Evolutionary conservation across 441 rosid species (phyloP).

Genomic region (Euphorbia celastroides): DNA sequence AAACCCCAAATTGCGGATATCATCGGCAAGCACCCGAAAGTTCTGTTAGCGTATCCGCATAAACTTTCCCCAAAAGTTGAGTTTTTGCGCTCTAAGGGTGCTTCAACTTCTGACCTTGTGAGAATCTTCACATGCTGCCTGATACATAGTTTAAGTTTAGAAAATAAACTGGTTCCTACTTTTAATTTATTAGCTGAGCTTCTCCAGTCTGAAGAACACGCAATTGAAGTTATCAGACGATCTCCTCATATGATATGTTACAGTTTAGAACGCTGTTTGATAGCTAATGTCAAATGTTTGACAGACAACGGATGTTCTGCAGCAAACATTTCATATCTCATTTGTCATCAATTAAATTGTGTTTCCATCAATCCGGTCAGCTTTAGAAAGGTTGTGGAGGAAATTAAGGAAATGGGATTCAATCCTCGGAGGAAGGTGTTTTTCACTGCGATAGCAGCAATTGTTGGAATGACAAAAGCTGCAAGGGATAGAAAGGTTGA

Average conservation of each 20-base stretch:
- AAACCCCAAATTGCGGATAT: neutral
- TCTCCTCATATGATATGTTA: neutral
- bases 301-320: slow-evolving; percentile 14
- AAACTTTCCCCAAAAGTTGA: slow-evolving; percentile 12
- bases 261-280: neutral
- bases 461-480: neutral
- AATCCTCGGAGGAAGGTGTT: slow-evolving; percentile 9
- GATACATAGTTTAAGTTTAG: slow-evolving; percentile 1
- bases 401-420: slow-evolving; percentile 19
- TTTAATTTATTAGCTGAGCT: slow-evolving; percentile 2
- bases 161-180: slow-evolving; percentile 2
- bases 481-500: slow-evolving; percentile 3
- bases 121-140: neutral
- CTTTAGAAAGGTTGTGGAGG: slow-evolving; percentile 1
- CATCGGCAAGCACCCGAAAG: neutral
- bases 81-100: slow-evolving; percentile 14
- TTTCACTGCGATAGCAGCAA: neutral
- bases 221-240: neutral
- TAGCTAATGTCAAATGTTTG: neutral
- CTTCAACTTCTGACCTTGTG: slow-evolving; percentile 15
- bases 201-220: slow-evolving; percentile 5
- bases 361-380: neutral
- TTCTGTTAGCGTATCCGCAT: neutral
- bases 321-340: neutral
- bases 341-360: neutral